Evolutionary conservation across 345 rosid genomes (phyloP), one percentile per base, ranked within the genome.

Genomic region (Linum usitatissimum): DNA sequence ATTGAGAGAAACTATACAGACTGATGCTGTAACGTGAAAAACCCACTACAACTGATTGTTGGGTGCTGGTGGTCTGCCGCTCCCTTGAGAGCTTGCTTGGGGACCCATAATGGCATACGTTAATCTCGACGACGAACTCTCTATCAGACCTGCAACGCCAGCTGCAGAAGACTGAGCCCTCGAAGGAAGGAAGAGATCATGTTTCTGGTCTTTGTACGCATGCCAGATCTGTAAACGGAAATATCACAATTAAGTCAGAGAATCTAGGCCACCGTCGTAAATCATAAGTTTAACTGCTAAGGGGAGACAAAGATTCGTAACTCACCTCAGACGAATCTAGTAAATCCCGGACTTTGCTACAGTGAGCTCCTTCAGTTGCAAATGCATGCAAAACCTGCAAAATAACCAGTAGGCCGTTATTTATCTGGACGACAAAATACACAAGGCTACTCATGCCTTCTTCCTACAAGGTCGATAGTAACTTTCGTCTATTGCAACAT

Each of bases 181-280:
- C 54, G 97, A 86, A 48, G 97, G 99, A 51, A 93, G 90, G 82
- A 93, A 90, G 39, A 93, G 89, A 72, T 93, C 99, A 31, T 93
- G 99, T 67, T 83, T 93, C 84, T 93, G 99, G 79, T 90, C 97
- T 72, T 93, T 90, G 65, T 93, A 93, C 5, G 96, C 99, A 30
- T 87, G 64, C 99, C 99, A 93, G 8, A 90, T 96, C 99, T 93
- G 75, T 60, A 63, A 62, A 62, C 55, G 9, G 15, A 45, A 45
- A 45, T 45, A 34, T 34, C 6, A 13, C 15, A 3, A 45, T 45
- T 45, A 56, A 23, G 55, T 30, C 53, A 55, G 13, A 54, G 21
- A 54, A 54, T n/a, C 19, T 9, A 54, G 59, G 6, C 38, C 38
- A 1, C 38, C 8, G 38, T 34, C 38, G 8, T 34, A 34, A 34